phyloP scores from a whole-genome alignment of 306 rosid species.

The Fragaria ananassa region DNA sequence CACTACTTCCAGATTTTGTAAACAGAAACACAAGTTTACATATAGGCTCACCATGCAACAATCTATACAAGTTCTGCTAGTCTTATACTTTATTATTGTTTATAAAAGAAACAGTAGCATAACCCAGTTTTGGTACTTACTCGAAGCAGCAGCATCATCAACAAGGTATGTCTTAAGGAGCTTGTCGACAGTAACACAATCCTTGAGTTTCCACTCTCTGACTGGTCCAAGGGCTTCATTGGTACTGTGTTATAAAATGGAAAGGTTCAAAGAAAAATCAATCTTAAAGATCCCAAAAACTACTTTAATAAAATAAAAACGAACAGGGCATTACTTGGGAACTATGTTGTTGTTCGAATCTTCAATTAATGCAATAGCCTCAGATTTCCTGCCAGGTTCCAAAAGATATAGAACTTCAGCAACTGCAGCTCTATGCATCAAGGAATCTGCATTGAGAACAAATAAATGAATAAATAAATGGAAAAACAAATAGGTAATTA shows the following conservation, averaged over 20 bases:
- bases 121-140: slow-evolving; percentile 41
- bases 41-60: not conserved
- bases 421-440: slow-evolving; percentile 86
- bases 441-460: slow-evolving; percentile 59
- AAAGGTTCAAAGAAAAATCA: slow-evolving; percentile 11
- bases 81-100: not conserved
- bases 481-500: slow-evolving; percentile 1
- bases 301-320: not conserved
- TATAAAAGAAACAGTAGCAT: not conserved
- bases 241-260: slow-evolving; percentile 32
- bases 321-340: slow-evolving; percentile 45
- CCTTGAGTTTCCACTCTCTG: slow-evolving; percentile 72
- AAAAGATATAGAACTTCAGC: slow-evolving; percentile 69
- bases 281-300: not conserved
- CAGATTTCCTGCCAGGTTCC: slow-evolving; percentile 62
- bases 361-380: slow-evolving; percentile 74
- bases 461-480: slow-evolving; percentile 14
- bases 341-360: slow-evolving; percentile 57
- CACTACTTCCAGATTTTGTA: not conserved
- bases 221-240: slow-evolving; percentile 72
- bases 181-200: slow-evolving; percentile 69
- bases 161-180: slow-evolving; percentile 60
- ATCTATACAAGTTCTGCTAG: not conserved
- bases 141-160: slow-evolving; percentile 61
- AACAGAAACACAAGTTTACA: not conserved